Percentiles rank a stretch among this genome's conserved stretches.
phyloP scores from a whole-genome alignment of 2,329 filamentous ascomycete species.

The Talaromyces verruculosus region DNA sequence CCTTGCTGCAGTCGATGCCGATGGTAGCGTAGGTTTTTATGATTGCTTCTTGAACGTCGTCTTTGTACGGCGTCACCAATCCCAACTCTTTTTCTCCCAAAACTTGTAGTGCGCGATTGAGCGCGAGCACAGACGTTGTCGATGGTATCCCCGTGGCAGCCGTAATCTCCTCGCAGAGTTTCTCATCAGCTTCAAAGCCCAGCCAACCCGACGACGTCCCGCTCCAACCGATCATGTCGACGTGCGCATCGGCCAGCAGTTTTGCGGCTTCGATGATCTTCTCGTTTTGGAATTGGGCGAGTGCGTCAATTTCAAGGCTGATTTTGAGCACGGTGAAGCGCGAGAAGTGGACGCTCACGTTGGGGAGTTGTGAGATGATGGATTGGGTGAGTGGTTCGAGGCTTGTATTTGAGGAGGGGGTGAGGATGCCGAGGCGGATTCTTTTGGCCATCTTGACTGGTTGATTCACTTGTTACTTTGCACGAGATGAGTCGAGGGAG shows the following conservation, averaged over 20 bases:
- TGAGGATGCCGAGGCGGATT: constrained; percentile 19
- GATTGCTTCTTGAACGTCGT: constrained; percentile 15
- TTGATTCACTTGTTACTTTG: no score
- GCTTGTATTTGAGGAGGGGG: constrained; percentile 18
- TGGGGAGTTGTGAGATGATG: constrained; percentile 16
- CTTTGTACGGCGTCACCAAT: constrained; percentile 15
- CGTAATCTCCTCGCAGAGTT: constrained; percentile 13
- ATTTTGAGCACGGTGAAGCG: constrained; percentile 19
- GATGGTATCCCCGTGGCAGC: constrained; percentile 17
- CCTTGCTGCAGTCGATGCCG: constrained; percentile 17
- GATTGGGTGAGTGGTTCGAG: constrained; percentile 17
- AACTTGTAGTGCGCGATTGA: constrained; percentile 5
- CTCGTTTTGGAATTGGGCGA: constrained; percentile 15
- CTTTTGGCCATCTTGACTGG: constrained; percentile 8
- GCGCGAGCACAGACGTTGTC: constrained; percentile 16
- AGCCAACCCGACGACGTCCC: constrained; percentile 19
- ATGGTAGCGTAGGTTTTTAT: constrained; percentile 17
- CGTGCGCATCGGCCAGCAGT: constrained; percentile 13
- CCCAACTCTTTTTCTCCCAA: constrained; percentile 9
- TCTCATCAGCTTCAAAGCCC: constrained; percentile 16
- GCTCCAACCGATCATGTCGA: constrained; percentile 21
- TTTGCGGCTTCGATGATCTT: constrained; percentile 17
- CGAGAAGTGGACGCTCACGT: constrained; percentile 18
- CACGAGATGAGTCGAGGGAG: no score
- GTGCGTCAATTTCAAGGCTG: constrained; percentile 13